phyloP scores from a whole-genome alignment of 495 filamentous ascomycete species.

The Immersiella caudata region DNA sequence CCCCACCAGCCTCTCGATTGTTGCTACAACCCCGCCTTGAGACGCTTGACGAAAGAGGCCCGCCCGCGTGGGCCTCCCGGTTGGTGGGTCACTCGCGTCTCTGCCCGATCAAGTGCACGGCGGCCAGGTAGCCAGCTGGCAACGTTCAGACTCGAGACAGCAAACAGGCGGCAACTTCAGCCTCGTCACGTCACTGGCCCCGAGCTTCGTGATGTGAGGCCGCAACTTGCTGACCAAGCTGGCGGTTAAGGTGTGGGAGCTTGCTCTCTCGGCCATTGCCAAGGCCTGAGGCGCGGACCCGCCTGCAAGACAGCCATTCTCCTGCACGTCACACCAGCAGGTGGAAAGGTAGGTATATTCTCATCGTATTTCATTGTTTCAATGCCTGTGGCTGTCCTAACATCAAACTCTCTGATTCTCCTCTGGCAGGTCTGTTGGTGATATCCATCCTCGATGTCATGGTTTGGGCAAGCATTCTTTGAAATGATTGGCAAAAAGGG shows the following conservation, averaged over 20 bases:
- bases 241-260: neutral
- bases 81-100: constrained; percentile 13
- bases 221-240: neutral
- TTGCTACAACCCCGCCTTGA: constrained; percentile 39
- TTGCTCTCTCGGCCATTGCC: neutral
- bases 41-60: constrained; percentile 17
- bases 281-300: neutral
- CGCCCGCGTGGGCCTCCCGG: neutral
- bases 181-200: constrained; percentile 5
- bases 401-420: too few relatives aligned
- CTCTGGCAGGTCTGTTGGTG: too few relatives aligned
- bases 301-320: constrained; percentile 16
- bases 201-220: neutral
- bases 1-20: constrained; percentile 47
- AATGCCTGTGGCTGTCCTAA: neutral
- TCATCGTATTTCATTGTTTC: neutral
- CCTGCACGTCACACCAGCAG: constrained; percentile 25
- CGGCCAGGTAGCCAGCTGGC: constrained; percentile 15
- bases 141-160: neutral
- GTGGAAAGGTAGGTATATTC: neutral
- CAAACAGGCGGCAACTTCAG: neutral
- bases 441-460: too few relatives aligned
- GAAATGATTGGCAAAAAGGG: too few relatives aligned
- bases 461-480: too few relatives aligned
- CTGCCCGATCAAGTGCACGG: neutral